A percentile compares a stretch with the other conserved stretches of the same genome.
Conservation (phyloP, 495 filamentous ascomycete species). For the Aspergillus campestris region DNA sequence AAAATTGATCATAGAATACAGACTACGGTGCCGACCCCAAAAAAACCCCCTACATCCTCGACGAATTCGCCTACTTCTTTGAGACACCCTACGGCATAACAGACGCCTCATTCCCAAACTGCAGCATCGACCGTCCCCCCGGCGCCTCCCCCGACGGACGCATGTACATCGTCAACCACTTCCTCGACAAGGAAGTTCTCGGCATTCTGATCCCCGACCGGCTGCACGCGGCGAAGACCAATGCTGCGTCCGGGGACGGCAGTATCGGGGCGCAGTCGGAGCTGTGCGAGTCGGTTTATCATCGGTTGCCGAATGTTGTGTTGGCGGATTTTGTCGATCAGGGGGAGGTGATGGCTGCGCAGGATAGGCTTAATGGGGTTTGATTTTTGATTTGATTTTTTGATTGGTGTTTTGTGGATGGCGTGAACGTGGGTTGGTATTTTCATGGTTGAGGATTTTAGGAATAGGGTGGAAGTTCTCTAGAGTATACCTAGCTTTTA, state of each 20-base stretch:
- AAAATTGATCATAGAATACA: neutral
- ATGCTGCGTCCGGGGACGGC: constrained; percentile 41
- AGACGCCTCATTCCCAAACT: constrained; percentile 39
- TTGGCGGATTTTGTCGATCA: constrained; percentile 62
- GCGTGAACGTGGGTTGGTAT: too few relatives aligned
- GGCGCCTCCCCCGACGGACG: constrained; percentile 36
- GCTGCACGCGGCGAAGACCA: constrained; percentile 45
- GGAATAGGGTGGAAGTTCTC: too few relatives aligned
- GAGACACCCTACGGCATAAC: constrained; percentile 60
- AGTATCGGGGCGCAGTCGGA: constrained; percentile 51
- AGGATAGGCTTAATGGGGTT: constrained; percentile 52
- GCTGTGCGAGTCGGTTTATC: constrained; percentile 46
- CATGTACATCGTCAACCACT: constrained; percentile 48
- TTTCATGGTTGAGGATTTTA: too few relatives aligned
- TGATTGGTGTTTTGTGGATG: neutral
- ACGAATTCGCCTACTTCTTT: constrained; percentile 64
- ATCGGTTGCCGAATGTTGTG: constrained; percentile 47
- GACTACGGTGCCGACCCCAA: constrained; percentile 42
- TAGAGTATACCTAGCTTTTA: too few relatives aligned
- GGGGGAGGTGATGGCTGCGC: constrained; percentile 49
- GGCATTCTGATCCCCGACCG: constrained; percentile 51
- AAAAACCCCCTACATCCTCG: constrained; percentile 52
- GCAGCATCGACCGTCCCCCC: constrained; percentile 54
- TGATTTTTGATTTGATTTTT: constrained; percentile 1
- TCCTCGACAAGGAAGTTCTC: constrained; percentile 32